These are phyloP conservation scores for Balansia obtecta DNA, from an alignment of 2,329 filamentous ascomycete species.

Conservation along the genomic window DNA sequence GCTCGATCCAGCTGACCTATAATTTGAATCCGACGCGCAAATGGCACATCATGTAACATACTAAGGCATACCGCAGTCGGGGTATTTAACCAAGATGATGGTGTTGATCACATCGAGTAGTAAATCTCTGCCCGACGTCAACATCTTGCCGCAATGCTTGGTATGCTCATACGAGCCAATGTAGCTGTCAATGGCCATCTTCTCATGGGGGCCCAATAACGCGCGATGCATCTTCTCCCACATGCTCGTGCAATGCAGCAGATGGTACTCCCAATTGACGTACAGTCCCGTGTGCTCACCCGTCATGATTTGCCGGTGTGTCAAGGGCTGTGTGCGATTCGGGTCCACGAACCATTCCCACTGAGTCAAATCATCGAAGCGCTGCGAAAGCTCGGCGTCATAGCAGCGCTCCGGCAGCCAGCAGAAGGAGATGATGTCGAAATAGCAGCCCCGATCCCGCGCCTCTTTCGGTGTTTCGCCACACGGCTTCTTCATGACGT, in stretches of 20 bases:
- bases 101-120: neutral
- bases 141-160: neutral
- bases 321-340: constrained; percentile 2
- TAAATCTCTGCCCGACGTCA: neutral
- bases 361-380: neutral
- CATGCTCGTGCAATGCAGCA: constrained; percentile 6
- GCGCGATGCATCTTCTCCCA: constrained; percentile 7
- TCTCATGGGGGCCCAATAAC: neutral
- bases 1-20: too few species aligned
- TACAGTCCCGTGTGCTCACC: constrained; percentile 3
- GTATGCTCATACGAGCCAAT: neutral
- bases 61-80: neutral
- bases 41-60: too few species aligned
- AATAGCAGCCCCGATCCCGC: constrained; percentile 1
- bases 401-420: constrained; percentile 6
- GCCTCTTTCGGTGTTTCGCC: constrained; percentile 2
- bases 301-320: constrained; percentile 3
- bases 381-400: constrained; percentile 2
- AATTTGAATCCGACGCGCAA: too few species aligned
- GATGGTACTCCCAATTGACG: constrained; percentile 7
- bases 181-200: constrained; percentile 4
- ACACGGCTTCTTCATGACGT: neutral
- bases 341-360: constrained; percentile 3
- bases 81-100: neutral
- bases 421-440: constrained; percentile 6